Base-by-base conservation (phyloP, 2,329 filamentous ascomycete species). In the Colletotrichum somersetense region DNA sequence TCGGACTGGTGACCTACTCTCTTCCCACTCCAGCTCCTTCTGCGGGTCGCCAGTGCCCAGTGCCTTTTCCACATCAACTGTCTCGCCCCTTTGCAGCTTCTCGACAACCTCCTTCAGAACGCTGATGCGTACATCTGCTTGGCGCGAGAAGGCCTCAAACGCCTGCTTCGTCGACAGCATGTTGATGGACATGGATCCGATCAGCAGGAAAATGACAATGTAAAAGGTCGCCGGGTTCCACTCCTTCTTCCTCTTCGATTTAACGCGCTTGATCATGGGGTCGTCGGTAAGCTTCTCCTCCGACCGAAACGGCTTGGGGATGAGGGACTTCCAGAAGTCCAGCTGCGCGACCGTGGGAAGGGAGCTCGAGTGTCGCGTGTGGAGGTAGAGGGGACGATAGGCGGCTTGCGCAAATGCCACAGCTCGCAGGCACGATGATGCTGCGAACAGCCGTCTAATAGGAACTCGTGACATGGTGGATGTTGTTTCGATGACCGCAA, bases 151-250 rank as follows among this genome's bases (percentile, higher is more conserved):
- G 12, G 91, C 89, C 42, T 88, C 86, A 78, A 91, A 92, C 62
- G 95, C 91, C 76, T 93, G 93, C 77, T 91, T 92, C 77, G 98
- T 81, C 46, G 91, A 87, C 78, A 99, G 92, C 87, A 96, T 93
- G 77, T 98, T 93, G 77, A 99, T 98, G 18, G 96, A 93, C 87
- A 98, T 97, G 73, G 94, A 97, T 5, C 97, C 97, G 75, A 98
- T 96, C 74, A 98, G 87, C 52, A 95, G 85, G 78, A 95, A 95
- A 74, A 96, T 93, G 77, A 91, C 85, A 76, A 96, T 93, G 80
- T 91, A 96, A 78, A 94, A 96, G 0, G 91, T 95, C 26, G 92
- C 92, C 3, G 93, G 93, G 76, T 96, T 96, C 91, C 92, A 93
- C 76, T 90, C 89, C 78, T 89, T 91, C 20, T 87, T 83, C 75